These are phyloP conservation scores for Ophiostoma tasmaniense DNA, from an alignment of 2,329 filamentous ascomycete genomes.

Conservation along the genomic window DNA sequence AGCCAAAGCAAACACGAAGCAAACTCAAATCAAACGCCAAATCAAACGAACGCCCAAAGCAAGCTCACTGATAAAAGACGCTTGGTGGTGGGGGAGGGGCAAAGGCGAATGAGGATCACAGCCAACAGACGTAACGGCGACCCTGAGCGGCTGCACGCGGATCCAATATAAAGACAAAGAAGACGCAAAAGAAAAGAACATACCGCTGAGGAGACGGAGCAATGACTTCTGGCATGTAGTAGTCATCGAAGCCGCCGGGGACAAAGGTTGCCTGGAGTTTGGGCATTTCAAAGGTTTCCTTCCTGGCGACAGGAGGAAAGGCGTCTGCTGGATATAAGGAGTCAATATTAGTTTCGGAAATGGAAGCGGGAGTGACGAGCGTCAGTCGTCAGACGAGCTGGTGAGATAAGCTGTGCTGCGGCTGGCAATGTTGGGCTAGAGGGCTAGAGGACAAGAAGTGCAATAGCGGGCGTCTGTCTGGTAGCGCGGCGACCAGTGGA, in stretches of 20 bases:
- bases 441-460: not conserved
- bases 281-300: slow-evolving; percentile 32
- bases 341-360: not conserved
- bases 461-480: not conserved
- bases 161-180: not conserved
- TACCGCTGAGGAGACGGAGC: slow-evolving; percentile 49
- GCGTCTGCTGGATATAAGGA: slow-evolving; percentile 20
- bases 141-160: not conserved
- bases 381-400: slow-evolving; percentile 1
- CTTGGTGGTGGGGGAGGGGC: slow-evolving; percentile 17
- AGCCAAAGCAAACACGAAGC: too few relatives aligned
- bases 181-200: not conserved
- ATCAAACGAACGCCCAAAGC: not conserved
- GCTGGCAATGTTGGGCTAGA: not conserved
- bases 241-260: slow-evolving; percentile 47
- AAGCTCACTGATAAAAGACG: slow-evolving; percentile 1
- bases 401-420: not conserved
- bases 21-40: not conserved
- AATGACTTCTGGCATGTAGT: slow-evolving; percentile 50
- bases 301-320: not conserved
- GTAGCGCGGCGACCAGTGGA: not conserved
- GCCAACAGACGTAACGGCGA: not conserved
- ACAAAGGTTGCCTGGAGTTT: slow-evolving; percentile 47
- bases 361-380: slow-evolving; percentile 4
- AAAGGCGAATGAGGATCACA: slow-evolving; percentile 6